A percentile compares a stretch with the other conserved stretches of the same genome.
Conservation (phyloP, 192 early-diverging fungal genomes). For the Powellomyces hirtus region DNA sequence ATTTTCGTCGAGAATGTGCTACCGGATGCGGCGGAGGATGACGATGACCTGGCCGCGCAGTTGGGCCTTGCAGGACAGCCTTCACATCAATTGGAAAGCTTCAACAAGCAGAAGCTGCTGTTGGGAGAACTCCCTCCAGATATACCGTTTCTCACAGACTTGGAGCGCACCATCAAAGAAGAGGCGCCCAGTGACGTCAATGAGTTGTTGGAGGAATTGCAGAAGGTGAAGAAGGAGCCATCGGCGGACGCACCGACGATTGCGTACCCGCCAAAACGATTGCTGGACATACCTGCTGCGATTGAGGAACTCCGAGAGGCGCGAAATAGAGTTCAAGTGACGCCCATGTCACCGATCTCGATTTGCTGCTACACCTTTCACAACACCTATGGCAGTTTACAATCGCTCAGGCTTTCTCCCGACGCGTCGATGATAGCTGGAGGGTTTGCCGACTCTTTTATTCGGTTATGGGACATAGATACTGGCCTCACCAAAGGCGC, state of each 20-base stretch:
- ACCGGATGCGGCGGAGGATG: background rate
- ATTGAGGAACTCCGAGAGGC: conserved; percentile 76
- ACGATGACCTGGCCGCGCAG: conserved; percentile 15
- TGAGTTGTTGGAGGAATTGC: conserved; percentile 17
- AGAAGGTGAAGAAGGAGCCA: conserved; percentile 61
- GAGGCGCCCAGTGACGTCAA: conserved; percentile 39
- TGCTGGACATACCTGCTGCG: conserved; percentile 75
- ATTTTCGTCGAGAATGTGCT: conserved; percentile 49
- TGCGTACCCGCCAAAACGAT: conserved; percentile 46
- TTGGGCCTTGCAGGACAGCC: conserved; percentile 24
- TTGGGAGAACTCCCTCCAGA: conserved; percentile 76
- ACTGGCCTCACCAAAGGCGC: background rate
- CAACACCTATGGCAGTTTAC: conserved; percentile 86
- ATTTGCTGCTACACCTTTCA: conserved; percentile 95
- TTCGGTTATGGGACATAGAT: conserved; percentile 87
- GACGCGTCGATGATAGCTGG: conserved; percentile 79
- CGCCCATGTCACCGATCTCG: conserved; percentile 70
- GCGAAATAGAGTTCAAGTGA: conserved; percentile 69
- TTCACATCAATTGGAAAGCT: conserved; percentile 56
- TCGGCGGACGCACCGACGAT: conserved; percentile 55
- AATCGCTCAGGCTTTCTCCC: conserved; percentile 78
- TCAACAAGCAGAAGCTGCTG: conserved; percentile 77
- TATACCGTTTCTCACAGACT: conserved; percentile 69
- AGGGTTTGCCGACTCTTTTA: conserved; percentile 92
- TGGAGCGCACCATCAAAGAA: conserved; percentile 75